Base-by-base conservation (phyloP, 2,329 filamentous ascomycete genomes). In the Moelleriella libera region DNA sequence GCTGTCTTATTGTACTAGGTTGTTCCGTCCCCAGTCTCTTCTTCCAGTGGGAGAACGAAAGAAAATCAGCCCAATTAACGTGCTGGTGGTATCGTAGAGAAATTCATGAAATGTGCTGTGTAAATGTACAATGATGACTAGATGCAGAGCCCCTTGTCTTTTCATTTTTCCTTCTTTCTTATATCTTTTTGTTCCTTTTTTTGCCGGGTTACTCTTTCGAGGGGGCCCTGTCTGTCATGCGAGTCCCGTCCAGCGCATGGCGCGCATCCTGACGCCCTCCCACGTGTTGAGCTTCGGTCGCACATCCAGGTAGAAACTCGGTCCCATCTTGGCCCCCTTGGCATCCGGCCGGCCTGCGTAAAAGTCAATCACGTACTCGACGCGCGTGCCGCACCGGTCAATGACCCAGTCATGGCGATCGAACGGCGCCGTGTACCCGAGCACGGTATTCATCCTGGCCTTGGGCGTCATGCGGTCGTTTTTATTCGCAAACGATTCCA, bases 361-460 rank as follows among this genome's bases (percentile, higher is more conserved):
- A 58, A 98, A 98, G 66, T 98, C 92, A 63, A 98, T 98, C 40
- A 98, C 84, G 62, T 98, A 98, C 58, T 97, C 92, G 45, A 98
- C 69, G 58, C 78, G 79, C 21, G 72, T 83, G 31, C 85, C 90
- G 61, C 92, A 97, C 46, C 92, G 75, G 66, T 98, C 89, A 37
- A 98, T 83, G 29, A 96, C 81, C 92, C 92, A 98, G 64, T 98
- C 92, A 63, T 98, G 92, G 30, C 92, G 75, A 67, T 98, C 92
- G 64, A 98, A 98, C 1, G 92, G 92, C 47, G 83, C 74, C 50
- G 84, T 82, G 64, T 95, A 97, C n/a, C 92, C 92, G 47, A 95
- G 68, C 49, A 88, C 65, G 5, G 82, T 85, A 64, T 94, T 94
- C 54, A 92, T 65, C 49, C 89, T 74, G 2, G 92, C 92, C 51